Evolutionary conservation across 2,329 filamentous ascomycete species (phyloP).

Genomic region (Cercospora sp.): DNA sequence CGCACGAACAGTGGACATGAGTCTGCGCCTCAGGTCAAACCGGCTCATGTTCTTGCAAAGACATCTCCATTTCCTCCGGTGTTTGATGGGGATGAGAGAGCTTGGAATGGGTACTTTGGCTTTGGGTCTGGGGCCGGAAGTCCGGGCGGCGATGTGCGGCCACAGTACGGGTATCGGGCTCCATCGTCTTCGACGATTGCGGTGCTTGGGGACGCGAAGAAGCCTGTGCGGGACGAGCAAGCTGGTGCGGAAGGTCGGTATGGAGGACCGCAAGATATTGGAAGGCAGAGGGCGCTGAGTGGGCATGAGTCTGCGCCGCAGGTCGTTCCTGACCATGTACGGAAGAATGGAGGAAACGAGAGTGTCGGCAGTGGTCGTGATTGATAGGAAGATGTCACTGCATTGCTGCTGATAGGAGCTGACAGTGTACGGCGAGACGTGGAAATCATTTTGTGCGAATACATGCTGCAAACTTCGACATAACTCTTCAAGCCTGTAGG

Average conservation of each 20-base stretch:
- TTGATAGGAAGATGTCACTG: no score
- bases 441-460: no score
- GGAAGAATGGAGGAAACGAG: no score
- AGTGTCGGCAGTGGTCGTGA: no score
- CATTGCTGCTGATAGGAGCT: no score
- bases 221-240: neutral
- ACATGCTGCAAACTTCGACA: no score
- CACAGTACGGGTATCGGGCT: neutral
- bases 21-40: neutral
- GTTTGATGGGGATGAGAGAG: neutral
- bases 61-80: neutral
- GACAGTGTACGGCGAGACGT: no score
- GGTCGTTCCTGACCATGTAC: neutral
- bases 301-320: neutral
- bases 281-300: neutral
- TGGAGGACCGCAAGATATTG: neutral
- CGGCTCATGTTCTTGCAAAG: neutral
- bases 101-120: neutral
- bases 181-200: neutral
- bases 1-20: neutral
- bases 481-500: no score
- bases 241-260: neutral
- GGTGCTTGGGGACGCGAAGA: neutral
- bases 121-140: neutral
- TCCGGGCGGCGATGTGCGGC: neutral